These are phyloP conservation scores for Phaseolus lunatus DNA, from an alignment of 306 rosid genomes.

Conservation along the genomic window DNA sequence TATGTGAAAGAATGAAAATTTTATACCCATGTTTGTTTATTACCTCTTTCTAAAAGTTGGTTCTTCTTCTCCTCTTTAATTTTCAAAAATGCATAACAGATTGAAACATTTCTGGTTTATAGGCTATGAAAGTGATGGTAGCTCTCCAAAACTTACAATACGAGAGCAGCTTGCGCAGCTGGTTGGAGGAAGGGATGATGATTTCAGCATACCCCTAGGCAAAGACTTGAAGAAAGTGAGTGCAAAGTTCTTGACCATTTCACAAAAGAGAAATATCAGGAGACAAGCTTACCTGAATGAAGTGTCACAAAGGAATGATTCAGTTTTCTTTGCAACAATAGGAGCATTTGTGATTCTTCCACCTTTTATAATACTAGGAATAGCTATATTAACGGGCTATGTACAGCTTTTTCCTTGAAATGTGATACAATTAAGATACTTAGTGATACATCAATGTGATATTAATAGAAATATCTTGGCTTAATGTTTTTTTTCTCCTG, in stretches of 20 bases:
- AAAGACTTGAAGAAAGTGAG: constrained; percentile 80
- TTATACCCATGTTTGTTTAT: background rate
- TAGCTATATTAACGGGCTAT: constrained; percentile 88
- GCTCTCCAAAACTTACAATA: constrained; percentile 55
- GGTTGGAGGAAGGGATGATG: constrained; percentile 73
- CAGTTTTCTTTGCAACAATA: constrained; percentile 86
- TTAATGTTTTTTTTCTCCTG: constrained; percentile 12
- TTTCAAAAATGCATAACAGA: constrained; percentile 32
- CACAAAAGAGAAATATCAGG: constrained; percentile 91
- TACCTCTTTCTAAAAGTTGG: background rate
- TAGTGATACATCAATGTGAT: background rate
- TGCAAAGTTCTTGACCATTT: constrained; percentile 77
- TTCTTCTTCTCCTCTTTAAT: background rate
- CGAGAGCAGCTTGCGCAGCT: constrained; percentile 81
- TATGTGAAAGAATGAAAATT: background rate
- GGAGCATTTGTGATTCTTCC: constrained; percentile 96
- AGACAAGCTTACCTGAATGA: constrained; percentile 83
- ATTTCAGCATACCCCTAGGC: constrained; percentile 81
- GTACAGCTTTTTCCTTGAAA: constrained; percentile 91
- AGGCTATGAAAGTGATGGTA: constrained; percentile 83
- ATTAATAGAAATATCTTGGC: constrained; percentile 28
- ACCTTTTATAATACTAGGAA: constrained; percentile 83
- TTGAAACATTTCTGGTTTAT: constrained; percentile 30
- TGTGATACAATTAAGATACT: constrained; percentile 12
- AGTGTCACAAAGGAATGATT: constrained; percentile 91